phyloP scores from a whole-genome alignment of 805 yeast species.

The Candida namnaoensis region DNA sequence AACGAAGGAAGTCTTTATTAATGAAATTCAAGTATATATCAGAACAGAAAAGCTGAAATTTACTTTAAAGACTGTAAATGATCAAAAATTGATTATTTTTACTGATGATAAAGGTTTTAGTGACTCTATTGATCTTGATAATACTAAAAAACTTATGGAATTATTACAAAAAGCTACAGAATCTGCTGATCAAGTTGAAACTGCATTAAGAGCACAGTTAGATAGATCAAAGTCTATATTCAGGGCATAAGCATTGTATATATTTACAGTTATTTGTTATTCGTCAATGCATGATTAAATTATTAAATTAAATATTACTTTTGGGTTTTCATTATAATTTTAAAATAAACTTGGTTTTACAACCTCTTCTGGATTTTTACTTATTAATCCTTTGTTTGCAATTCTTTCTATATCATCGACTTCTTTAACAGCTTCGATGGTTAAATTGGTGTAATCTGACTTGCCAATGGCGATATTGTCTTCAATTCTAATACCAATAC shows the following conservation, averaged over 20 bases:
- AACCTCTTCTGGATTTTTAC: not conserved
- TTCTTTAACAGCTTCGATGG: constrained; percentile 83
- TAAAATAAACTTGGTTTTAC: constrained; percentile 2
- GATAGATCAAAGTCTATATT: not conserved
- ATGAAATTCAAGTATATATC: constrained; percentile 11
- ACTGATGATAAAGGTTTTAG: constrained; percentile 4
- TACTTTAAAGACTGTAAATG: not conserved
- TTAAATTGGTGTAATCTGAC: constrained; percentile 47
- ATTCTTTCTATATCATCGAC: constrained; percentile 69
- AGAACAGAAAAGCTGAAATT: constrained; percentile 5
- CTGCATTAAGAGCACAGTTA: constrained; percentile 2
- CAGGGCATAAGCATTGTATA: too few species aligned
- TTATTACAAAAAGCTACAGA: constrained; percentile 12
- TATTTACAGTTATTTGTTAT: too few species aligned
- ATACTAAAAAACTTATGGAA: constrained; percentile 5
- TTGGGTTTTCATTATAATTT: too few species aligned
- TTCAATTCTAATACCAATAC: constrained; percentile 90
- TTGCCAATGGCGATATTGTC: constrained; percentile 83
- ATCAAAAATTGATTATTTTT: not conserved
- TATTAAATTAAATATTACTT: too few species aligned
- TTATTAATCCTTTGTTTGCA: constrained; percentile 39
- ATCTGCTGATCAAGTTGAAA: constrained; percentile 11
- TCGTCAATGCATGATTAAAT: too few species aligned
- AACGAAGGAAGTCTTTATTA: constrained; percentile 5
- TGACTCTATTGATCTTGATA: constrained; percentile 5